Evolutionary conservation across 768 basidiomycete species (phyloP).

Genomic region (Auricularia auricula-judae): DNA sequence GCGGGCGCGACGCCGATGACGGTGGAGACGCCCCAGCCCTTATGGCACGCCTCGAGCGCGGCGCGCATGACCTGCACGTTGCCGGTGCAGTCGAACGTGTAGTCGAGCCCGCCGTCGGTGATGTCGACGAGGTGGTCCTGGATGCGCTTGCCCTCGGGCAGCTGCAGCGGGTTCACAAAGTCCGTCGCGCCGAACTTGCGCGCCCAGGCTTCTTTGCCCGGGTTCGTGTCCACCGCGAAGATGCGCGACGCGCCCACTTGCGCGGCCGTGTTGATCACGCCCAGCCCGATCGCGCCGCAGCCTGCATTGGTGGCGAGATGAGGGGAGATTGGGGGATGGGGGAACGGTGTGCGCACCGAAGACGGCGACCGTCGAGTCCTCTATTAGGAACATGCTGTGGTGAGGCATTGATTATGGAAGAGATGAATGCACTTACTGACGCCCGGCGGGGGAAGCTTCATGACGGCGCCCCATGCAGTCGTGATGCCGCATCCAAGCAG

Average conservation of each 20-base stretch:
- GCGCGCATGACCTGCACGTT: conserved; percentile 90
- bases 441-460: conserved; percentile 63
- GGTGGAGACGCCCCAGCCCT: conserved; percentile 96
- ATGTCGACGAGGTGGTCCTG: conserved; percentile 84
- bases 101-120: conserved; percentile 95
- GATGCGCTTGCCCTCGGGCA: conserved; percentile 72
- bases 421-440: conserved; percentile 43
- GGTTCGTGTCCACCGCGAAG: conserved; percentile 88
- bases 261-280: conserved; percentile 72
- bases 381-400: conserved; percentile 22
- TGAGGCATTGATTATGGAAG: not conserved
- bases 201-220: conserved; percentile 78
- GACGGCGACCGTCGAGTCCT: conserved; percentile 80
- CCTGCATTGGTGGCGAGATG: conserved; percentile 17
- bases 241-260: conserved; percentile 75
- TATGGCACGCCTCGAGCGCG: conserved; percentile 97
- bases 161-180: conserved; percentile 71
- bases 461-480: conserved; percentile 95
- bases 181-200: conserved; percentile 90
- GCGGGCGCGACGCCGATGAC: conserved; percentile 96
- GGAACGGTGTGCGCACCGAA: conserved; percentile 36
- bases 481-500: conserved; percentile 94
- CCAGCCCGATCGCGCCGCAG: conserved; percentile 91
- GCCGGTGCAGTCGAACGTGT: conserved; percentile 94
- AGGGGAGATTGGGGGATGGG: no score